Evolutionary conservation across 306 rosid genomes (phyloP).

Genomic region (Prosopis cineraria): DNA sequence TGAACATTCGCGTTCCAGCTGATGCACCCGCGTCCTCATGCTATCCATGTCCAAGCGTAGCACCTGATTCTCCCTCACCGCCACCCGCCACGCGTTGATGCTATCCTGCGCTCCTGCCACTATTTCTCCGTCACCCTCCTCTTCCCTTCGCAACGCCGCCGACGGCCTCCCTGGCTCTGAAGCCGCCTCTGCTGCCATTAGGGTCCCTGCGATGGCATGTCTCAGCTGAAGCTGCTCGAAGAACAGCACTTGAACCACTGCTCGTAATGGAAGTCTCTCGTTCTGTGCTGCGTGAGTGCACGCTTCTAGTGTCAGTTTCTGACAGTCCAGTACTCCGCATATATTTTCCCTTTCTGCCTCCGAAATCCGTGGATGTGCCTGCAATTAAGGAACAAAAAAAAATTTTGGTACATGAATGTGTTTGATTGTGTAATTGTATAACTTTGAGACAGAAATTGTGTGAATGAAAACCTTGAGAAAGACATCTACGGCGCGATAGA

Average conservation of each 20-base stretch:
- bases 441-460: neutral
- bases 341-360: conserved; percentile 80
- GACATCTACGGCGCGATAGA: conserved; percentile 91
- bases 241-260: conserved; percentile 82
- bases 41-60: conserved; percentile 96
- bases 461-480: conserved; percentile 71
- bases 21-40: conserved; percentile 99
- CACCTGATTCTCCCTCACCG: conserved; percentile 98
- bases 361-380: conserved; percentile 83
- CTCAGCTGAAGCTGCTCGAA: conserved; percentile 99
- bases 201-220: conserved; percentile 85
- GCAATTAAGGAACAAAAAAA: conserved; percentile 36
- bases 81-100: conserved; percentile 66
- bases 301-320: conserved; percentile 75
- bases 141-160: conserved; percentile 37
- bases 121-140: conserved; percentile 6
- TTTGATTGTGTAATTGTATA: neutral
- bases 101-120: conserved; percentile 35
- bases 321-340: conserved; percentile 74
- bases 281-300: conserved; percentile 95
- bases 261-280: conserved; percentile 78
- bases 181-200: conserved; percentile 62
- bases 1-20: conserved; percentile 92
- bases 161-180: conserved; percentile 57
- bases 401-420: neutral